These are phyloP conservation scores for Rachicladosporium sp. DNA, from an alignment of 2,329 filamentous ascomycete species.

Conservation along the genomic window DNA sequence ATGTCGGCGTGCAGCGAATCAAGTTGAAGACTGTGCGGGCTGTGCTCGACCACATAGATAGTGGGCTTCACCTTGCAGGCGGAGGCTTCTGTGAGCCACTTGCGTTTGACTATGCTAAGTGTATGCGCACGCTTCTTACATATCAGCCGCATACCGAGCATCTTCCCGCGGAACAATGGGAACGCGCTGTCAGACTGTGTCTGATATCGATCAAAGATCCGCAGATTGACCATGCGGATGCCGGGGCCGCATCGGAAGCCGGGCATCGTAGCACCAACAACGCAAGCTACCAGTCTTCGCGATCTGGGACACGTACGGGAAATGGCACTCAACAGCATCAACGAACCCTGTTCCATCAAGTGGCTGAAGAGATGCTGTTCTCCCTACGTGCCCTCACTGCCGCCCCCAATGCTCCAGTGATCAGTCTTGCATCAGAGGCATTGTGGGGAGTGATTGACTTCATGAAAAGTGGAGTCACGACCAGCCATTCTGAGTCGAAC, in stretches of 20 bases:
- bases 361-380: conserved; percentile 20
- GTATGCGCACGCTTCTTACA: conserved; percentile 56
- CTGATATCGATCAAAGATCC: conserved; percentile 41
- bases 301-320: conserved; percentile 2
- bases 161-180: conserved; percentile 57
- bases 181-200: conserved; percentile 52
- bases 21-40: conserved; percentile 67
- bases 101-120: conserved; percentile 64
- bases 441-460: conserved; percentile 22
- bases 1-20: conserved; percentile 55
- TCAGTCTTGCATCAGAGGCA: conserved; percentile 7
- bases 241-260: conserved; percentile 4
- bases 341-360: conserved; percentile 9
- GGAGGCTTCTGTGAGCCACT: conserved; percentile 58
- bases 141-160: conserved; percentile 71
- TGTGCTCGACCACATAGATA: conserved; percentile 68
- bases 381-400: conserved; percentile 18
- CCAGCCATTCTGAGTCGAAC: conserved; percentile 35
- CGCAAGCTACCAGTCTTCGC: conserved; percentile 3
- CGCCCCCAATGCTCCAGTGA: conserved; percentile 19
- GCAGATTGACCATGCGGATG: conserved; percentile 12
- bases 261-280: conserved; percentile 1
- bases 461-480: conserved; percentile 51
- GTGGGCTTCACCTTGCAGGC: conserved; percentile 48
- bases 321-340: conserved; percentile 14